Evolutionary conservation across 805 yeast genomes (phyloP).

Genomic region (Ogataea trehaloabstinens): DNA sequence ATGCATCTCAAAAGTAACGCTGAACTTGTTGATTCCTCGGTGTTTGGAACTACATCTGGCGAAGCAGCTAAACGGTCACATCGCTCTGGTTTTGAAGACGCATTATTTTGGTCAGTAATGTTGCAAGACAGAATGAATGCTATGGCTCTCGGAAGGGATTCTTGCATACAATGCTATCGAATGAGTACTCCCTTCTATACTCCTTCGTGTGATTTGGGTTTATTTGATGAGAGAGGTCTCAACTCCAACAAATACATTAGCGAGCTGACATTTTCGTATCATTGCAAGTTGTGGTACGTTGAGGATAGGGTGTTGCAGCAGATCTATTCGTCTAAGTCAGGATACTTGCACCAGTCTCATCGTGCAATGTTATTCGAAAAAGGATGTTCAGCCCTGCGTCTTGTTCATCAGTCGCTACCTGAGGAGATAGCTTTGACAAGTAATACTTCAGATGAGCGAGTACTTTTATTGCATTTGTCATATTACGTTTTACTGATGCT

Average conservation of each 20-base stretch:
- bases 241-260: constrained; percentile 12
- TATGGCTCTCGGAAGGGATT: constrained; percentile 34
- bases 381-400: constrained; percentile 25
- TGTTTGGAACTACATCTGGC: not conserved
- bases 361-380: constrained; percentile 28
- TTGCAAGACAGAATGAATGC: constrained; percentile 34
- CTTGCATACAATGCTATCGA: constrained; percentile 33
- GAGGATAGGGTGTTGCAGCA: constrained; percentile 32
- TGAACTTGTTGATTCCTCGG: not conserved
- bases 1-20: not conserved
- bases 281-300: constrained; percentile 32
- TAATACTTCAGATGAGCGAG: constrained; percentile 17
- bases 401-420: constrained; percentile 26
- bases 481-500: constrained; percentile 27
- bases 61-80: constrained; percentile 3
- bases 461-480: constrained; percentile 30
- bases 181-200: constrained; percentile 30
- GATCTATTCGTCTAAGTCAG: constrained; percentile 35
- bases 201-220: constrained; percentile 10
- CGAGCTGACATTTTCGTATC: constrained; percentile 28
- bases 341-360: constrained; percentile 33
- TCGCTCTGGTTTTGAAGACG: constrained; percentile 18
- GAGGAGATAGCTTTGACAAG: constrained; percentile 5
- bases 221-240: not conserved
- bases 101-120: constrained; percentile 33